Conservation (phyloP, 2,329 filamentous ascomycete species). For the Microascus cirrosus region DNA sequence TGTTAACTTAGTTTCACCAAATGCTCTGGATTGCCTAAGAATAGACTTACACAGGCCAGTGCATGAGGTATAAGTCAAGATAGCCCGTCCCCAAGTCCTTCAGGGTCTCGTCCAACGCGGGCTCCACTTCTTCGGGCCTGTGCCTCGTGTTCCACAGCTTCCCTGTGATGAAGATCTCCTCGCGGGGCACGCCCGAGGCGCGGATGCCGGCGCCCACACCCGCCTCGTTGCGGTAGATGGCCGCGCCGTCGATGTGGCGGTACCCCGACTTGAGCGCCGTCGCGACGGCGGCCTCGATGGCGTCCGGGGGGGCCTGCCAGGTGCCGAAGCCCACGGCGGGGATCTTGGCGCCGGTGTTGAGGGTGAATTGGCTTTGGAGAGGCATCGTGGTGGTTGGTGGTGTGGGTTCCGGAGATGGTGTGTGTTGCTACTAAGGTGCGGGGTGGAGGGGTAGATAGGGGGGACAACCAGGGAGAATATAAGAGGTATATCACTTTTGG, state of each 20-base stretch:
- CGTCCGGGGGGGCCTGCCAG: constrained; percentile 55
- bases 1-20: constrained; percentile 12
- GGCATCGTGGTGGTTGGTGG: not conserved
- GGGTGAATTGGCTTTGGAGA: constrained; percentile 8
- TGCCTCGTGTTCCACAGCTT: constrained; percentile 52
- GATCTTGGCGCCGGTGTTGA: constrained; percentile 11
- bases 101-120: constrained; percentile 34
- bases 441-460: not conserved
- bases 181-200: constrained; percentile 30
- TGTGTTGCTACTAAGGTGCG: not conserved
- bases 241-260: constrained; percentile 65
- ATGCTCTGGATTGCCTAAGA: not conserved
- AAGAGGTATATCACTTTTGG: too few species aligned
- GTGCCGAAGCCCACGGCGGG: constrained; percentile 11
- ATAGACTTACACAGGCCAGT: constrained; percentile 28
- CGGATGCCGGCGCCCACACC: constrained; percentile 57
- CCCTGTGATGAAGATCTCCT: constrained; percentile 38
- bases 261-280: constrained; percentile 57
- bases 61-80: constrained; percentile 39
- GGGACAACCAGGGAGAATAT: too few species aligned
- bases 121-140: constrained; percentile 33
- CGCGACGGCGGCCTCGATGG: constrained; percentile 62
- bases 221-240: constrained; percentile 66
- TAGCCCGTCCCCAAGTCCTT: constrained; percentile 39
- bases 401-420: not conserved